A percentile compares a stretch with the other conserved stretches of the same genome.
Evolutionary conservation across 2,329 filamentous ascomycete genomes (phyloP).

Genomic region (Trichoderma semiorbis): DNA sequence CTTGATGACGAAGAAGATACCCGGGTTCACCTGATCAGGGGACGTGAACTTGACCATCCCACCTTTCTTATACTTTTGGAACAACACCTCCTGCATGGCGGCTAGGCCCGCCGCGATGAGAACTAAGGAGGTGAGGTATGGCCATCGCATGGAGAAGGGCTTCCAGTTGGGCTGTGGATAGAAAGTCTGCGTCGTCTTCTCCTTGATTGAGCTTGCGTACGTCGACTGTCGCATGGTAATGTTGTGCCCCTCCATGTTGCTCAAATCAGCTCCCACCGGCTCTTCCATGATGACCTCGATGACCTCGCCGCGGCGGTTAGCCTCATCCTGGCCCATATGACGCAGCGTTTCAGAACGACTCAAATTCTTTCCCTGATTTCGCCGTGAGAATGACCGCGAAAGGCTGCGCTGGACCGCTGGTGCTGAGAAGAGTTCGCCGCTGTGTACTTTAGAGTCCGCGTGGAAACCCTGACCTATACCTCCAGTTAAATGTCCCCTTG

Average conservation of each 20-base stretch:
- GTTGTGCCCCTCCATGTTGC: constrained; percentile 46
- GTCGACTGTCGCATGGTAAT: constrained; percentile 36
- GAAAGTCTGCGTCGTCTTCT: constrained; percentile 46
- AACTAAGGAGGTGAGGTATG: constrained; percentile 54
- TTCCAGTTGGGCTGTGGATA: constrained; percentile 66
- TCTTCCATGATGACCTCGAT: constrained; percentile 54
- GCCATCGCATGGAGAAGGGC: constrained; percentile 61
- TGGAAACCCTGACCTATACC: constrained; percentile 54
- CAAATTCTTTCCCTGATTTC: constrained; percentile 25
- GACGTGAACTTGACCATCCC: constrained; percentile 49
- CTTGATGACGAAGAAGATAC: constrained; percentile 59
- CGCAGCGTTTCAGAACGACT: constrained; percentile 42
- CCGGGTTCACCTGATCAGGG: constrained; percentile 48
- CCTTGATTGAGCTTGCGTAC: constrained; percentile 30
- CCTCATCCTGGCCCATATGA: constrained; percentile 53
- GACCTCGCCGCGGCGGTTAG: constrained; percentile 57
- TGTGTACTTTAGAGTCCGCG: constrained; percentile 45
- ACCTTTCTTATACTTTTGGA: constrained; percentile 42
- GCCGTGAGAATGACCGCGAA: constrained; percentile 42
- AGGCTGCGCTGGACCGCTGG: constrained; percentile 34
- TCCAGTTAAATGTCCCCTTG: constrained; percentile 53
- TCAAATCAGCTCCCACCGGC: constrained; percentile 47
- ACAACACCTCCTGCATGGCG: constrained; percentile 52
- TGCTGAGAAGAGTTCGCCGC: constrained; percentile 47
- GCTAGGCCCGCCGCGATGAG: constrained; percentile 52